Conservation (phyloP, 148 eudicot species). For the Rhododendron ferrugineum region DNA sequence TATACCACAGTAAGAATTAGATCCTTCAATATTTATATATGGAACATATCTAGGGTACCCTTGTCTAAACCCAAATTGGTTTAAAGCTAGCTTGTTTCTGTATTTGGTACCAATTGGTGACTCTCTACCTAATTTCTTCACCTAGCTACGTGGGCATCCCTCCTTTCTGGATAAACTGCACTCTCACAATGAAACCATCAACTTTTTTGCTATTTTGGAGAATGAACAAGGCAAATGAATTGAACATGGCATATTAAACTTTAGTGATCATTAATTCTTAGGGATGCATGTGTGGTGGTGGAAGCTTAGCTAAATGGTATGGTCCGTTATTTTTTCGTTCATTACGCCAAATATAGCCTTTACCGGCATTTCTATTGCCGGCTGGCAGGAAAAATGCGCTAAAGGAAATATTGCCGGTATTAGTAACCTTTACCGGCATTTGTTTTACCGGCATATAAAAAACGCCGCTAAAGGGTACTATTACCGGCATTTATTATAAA, state of each 20-base stretch:
- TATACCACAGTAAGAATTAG: background rate
- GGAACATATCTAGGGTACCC: background rate
- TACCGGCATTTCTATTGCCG: no score
- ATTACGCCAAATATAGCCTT: no score
- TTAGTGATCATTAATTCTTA: background rate
- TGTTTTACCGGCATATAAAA: no score
- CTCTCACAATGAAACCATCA: background rate
- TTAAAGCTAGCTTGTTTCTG: background rate
- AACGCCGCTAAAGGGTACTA: no score
- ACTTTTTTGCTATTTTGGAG: background rate
- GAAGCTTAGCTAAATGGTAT: background rate
- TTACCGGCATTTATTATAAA: no score
- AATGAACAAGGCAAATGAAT: background rate
- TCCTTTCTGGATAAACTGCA: background rate
- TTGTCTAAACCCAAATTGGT: background rate
- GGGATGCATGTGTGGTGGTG: background rate
- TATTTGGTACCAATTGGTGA: background rate
- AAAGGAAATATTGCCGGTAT: no score
- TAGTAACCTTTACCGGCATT: no score
- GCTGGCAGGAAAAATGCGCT: no score
- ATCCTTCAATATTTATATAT: background rate
- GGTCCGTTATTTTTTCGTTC: no score
- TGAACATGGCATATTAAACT: background rate
- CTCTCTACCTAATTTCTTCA: background rate
- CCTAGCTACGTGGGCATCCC: background rate